These are phyloP conservation scores for Talaromyces funiculosus DNA, from an alignment of 2,329 filamentous ascomycete species.

Conservation along the genomic window DNA sequence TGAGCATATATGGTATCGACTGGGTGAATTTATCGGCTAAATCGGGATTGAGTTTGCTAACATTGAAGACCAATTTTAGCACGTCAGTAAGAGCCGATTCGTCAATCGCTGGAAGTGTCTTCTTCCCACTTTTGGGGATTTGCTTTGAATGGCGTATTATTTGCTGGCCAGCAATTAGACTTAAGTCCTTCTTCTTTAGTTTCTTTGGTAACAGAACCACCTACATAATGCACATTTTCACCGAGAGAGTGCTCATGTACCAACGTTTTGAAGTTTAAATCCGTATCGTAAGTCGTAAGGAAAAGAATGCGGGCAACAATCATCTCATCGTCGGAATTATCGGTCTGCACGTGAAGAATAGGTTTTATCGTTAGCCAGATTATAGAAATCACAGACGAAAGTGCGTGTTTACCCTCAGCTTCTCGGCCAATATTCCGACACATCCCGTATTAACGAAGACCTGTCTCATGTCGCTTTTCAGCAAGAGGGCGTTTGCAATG, in stretches of 20 bases:
- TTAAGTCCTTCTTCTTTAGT: no score
- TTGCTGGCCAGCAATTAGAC: conserved; percentile 45
- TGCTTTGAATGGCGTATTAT: conserved; percentile 62
- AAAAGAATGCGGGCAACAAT: conserved; percentile 73
- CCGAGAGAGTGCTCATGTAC: conserved; percentile 62
- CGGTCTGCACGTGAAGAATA: conserved; percentile 41
- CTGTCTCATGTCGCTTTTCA: conserved; percentile 63
- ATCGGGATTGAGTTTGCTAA: conserved; percentile 67
- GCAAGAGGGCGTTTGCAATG: conserved; percentile 75
- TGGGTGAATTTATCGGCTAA: conserved; percentile 58
- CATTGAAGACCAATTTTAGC: conserved; percentile 82
- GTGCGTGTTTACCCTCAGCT: conserved; percentile 51
- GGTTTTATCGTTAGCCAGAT: not conserved
- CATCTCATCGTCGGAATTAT: conserved; percentile 80
- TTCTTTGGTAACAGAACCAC: conserved; percentile 1
- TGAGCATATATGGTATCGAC: conserved; percentile 64
- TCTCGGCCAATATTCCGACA: conserved; percentile 61
- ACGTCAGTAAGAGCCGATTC: conserved; percentile 78
- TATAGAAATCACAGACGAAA: not conserved
- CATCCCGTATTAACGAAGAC: conserved; percentile 66
- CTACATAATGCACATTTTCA: conserved; percentile 57
- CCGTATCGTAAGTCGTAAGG: conserved; percentile 69
- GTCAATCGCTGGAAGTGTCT: conserved; percentile 48
- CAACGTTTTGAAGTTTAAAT: conserved; percentile 59
- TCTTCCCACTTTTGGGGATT: conserved; percentile 41